Percentiles rank a stretch among this genome's conserved stretches.
Conservation (phyloP, 306 rosid genomes). For the Lupinus albus region DNA sequence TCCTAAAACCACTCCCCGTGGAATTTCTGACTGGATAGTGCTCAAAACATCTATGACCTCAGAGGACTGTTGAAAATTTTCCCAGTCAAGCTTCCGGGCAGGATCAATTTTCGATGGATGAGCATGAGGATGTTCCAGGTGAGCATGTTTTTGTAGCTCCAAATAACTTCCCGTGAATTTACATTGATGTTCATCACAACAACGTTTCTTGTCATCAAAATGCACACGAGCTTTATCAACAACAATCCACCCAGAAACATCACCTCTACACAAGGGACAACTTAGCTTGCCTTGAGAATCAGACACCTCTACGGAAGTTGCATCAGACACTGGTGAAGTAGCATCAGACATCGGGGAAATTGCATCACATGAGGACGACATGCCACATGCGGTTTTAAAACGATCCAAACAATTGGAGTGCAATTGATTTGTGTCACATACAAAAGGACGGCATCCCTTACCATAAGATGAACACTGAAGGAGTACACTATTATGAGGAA, state of each 20-base stretch:
- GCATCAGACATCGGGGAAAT: neutral
- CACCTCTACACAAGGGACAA: slow-evolving; percentile 87
- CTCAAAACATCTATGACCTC: slow-evolving; percentile 85
- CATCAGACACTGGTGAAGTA: slow-evolving; percentile 30
- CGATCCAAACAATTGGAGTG: slow-evolving; percentile 88
- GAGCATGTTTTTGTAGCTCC: slow-evolving; percentile 73
- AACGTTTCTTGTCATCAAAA: slow-evolving; percentile 73
- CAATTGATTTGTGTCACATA: slow-evolving; percentile 74
- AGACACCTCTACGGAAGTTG: slow-evolving; percentile 43
- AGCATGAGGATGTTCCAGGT: slow-evolving; percentile 72
- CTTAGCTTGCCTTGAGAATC: slow-evolving; percentile 55
- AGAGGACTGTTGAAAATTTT: slow-evolving; percentile 83
- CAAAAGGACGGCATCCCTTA: slow-evolving; percentile 78
- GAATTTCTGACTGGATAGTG: slow-evolving; percentile 85
- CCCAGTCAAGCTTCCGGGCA: slow-evolving; percentile 87
- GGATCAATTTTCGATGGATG: slow-evolving; percentile 89
- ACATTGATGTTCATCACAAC: slow-evolving; percentile 69
- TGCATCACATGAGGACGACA: slow-evolving; percentile 41
- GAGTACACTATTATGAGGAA: slow-evolving; percentile 78
- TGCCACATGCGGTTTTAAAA: slow-evolving; percentile 64
- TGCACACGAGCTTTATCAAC: slow-evolving; percentile 62
- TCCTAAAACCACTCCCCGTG: slow-evolving; percentile 77
- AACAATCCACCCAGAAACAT: slow-evolving; percentile 73
- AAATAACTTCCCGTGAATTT: slow-evolving; percentile 63
- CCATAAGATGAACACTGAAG: slow-evolving; percentile 77